phyloP scores from a whole-genome alignment of 2,329 filamentous ascomycete genomes.

The Fusarium virguliforme region DNA sequence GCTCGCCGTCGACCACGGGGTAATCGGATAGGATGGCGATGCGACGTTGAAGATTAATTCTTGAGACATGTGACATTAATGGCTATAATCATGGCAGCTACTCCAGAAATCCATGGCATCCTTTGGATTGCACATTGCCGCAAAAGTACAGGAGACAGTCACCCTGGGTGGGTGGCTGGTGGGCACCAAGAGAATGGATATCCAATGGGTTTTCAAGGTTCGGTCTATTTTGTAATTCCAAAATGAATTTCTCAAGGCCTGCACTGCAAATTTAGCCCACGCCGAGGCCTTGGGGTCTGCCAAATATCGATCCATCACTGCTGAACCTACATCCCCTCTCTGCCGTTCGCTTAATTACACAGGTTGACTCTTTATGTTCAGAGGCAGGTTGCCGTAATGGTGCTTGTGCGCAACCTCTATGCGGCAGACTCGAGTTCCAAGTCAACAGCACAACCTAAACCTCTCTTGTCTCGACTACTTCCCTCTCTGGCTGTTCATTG shows the following conservation, averaged over 20 bases:
- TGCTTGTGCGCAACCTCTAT: background rate
- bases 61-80: background rate
- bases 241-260: too few species aligned
- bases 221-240: too few species aligned
- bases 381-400: background rate
- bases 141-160: background rate
- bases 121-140: background rate
- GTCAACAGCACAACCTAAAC: background rate
- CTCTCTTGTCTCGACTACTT: background rate
- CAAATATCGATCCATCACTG: too few species aligned
- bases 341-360: background rate
- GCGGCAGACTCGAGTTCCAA: background rate
- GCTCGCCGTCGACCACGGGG: conserved; percentile 4
- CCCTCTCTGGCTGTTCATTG: background rate
- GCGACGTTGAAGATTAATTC: background rate
- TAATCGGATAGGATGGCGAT: conserved; percentile 8
- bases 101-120: background rate
- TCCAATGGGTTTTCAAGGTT: too few species aligned
- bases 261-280: too few species aligned
- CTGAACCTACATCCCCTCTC: too few species aligned
- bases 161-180: too few species aligned
- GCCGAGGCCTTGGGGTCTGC: too few species aligned
- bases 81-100: background rate
- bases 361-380: background rate
- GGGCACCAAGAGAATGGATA: too few species aligned